A percentile compares a stretch with the other conserved stretches of the same genome.
Conservation (phyloP, 768 basidiomycete species). For the Pleurotus cornucopiae region DNA sequence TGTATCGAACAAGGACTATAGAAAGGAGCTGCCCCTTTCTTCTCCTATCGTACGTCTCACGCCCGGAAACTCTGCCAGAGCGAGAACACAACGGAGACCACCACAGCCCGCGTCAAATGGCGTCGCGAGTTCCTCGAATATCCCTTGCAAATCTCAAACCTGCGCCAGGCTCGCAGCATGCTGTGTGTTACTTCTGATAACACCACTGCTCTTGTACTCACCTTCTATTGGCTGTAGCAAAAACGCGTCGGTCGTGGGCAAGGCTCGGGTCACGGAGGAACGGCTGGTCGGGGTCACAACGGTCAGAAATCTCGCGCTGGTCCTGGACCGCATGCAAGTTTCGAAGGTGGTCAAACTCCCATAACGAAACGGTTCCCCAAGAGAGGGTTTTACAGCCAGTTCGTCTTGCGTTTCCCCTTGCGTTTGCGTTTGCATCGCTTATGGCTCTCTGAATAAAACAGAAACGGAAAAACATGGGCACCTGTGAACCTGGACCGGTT, state of each 20-base stretch:
- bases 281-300: constrained; percentile 91
- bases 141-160: constrained; percentile 73
- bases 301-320: constrained; percentile 94
- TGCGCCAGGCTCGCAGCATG: constrained; percentile 64
- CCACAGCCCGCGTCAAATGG: neutral
- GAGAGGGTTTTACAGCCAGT: constrained; percentile 92
- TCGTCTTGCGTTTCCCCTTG: constrained; percentile 25
- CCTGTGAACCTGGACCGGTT: constrained; percentile 85
- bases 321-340: constrained; percentile 76
- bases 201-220: neutral
- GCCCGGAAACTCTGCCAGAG: too few species aligned
- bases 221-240: constrained; percentile 47
- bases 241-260: constrained; percentile 94
- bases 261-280: constrained; percentile 87
- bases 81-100: too few species aligned
- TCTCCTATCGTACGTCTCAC: too few species aligned
- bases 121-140: constrained; percentile 30
- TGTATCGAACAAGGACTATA: too few species aligned
- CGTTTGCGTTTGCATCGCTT: neutral
- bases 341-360: constrained; percentile 97
- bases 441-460: constrained; percentile 22
- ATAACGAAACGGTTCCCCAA: constrained; percentile 90
- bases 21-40: too few species aligned
- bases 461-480: constrained; percentile 72
- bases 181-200: constrained; percentile 32